Percentiles rank a stretch among this genome's conserved stretches.
Conservation (phyloP, 2,329 filamentous ascomycete species). For the Fusarium lyarnte region DNA sequence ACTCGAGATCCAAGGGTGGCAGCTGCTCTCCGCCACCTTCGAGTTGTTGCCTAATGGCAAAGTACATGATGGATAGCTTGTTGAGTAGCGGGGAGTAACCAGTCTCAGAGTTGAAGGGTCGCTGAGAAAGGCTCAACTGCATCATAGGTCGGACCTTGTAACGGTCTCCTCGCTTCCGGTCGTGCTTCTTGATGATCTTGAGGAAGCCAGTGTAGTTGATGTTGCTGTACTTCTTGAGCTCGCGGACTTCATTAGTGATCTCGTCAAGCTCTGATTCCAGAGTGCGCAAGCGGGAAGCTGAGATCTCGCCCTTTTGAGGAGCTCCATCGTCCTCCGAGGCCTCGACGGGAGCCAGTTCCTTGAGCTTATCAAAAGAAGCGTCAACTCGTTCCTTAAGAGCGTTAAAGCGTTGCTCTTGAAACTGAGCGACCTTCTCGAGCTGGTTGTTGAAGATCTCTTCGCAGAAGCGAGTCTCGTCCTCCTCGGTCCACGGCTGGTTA, state of each 20-base stretch:
- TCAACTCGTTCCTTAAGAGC: constrained; percentile 64
- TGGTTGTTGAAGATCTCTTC: constrained; percentile 95
- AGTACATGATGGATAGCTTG: constrained; percentile 94
- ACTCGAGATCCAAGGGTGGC: constrained; percentile 58
- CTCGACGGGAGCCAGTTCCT: constrained; percentile 73
- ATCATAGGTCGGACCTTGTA: constrained; percentile 93
- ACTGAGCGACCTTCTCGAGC: constrained; percentile 91
- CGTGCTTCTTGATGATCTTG: constrained; percentile 99
- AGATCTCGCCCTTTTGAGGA: constrained; percentile 59
- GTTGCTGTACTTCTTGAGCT: constrained; percentile 93
- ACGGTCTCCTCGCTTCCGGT: constrained; percentile 85
- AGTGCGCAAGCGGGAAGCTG: constrained; percentile 68
- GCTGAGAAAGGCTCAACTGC: constrained; percentile 85
- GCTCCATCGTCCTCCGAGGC: constrained; percentile 59
- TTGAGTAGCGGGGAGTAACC: constrained; percentile 91
- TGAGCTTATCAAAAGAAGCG: constrained; percentile 73
- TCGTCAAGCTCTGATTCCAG: constrained; percentile 82
- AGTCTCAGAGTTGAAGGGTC: constrained; percentile 91
- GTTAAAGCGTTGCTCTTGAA: constrained; percentile 82
- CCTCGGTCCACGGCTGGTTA: constrained; percentile 79
- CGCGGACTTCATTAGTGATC: constrained; percentile 90
- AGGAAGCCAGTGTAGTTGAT: constrained; percentile 98
- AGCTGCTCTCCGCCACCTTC: constrained; percentile 61
- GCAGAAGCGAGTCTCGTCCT: constrained; percentile 92
- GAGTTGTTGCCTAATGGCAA: constrained; percentile 86